Conservation (phyloP, 208 protist genomes). For the Acanthamoeba lenticulata region DNA sequence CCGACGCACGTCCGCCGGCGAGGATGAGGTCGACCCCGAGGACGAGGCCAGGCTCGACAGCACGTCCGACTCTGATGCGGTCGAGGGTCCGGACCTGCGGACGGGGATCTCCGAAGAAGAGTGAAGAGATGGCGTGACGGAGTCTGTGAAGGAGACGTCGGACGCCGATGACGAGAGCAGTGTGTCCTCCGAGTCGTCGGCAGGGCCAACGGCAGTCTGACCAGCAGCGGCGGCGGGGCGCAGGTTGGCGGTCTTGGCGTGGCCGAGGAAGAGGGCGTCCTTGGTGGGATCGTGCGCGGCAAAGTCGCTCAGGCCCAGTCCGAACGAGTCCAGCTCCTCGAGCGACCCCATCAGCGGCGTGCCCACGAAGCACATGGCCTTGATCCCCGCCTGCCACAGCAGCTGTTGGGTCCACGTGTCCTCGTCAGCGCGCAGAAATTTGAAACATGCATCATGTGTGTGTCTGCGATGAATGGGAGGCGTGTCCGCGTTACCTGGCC, state of each 20-base stretch:
- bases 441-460: background rate
- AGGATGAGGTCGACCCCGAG: too few species aligned
- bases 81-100: too few species aligned
- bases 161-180: background rate
- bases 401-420: background rate
- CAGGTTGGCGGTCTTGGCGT: background rate
- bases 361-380: slow-evolving; percentile 44
- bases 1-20: too few species aligned
- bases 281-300: slow-evolving; percentile 15
- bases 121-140: too few species aligned
- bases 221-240: too few species aligned
- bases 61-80: too few species aligned
- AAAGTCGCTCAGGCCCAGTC: slow-evolving; percentile 36
- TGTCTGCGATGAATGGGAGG: background rate
- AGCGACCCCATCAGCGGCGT: slow-evolving; percentile 1
- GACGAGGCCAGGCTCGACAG: too few species aligned
- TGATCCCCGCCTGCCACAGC: slow-evolving; percentile 1
- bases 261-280: background rate
- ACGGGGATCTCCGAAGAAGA: too few species aligned
- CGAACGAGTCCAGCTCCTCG: slow-evolving; percentile 17
- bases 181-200: background rate
- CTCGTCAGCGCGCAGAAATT: background rate
- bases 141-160: background rate
- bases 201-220: background rate
- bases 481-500: background rate